These are phyloP conservation scores for Chrysoporthe deuterocubensis DNA, from an alignment of 2,329 filamentous ascomycete species.

Conservation along the genomic window DNA sequence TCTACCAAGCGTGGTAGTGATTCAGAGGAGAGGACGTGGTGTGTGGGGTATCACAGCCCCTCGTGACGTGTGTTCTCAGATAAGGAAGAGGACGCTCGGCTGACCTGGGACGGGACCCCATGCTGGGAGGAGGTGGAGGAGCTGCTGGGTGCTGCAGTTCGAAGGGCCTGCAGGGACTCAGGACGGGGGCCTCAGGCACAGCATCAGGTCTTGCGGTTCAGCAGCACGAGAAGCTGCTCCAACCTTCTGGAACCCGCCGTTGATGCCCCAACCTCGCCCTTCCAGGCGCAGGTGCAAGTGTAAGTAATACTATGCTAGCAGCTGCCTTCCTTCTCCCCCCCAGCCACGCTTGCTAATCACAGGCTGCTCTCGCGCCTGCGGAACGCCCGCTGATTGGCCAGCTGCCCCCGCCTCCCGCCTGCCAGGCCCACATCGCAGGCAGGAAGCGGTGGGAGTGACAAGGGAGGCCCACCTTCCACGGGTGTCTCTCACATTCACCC, in stretches of 20 bases:
- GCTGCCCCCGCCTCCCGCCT: background rate
- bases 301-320: background rate
- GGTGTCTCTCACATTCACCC: slow-evolving; percentile 17
- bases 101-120: background rate
- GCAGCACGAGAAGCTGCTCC: background rate
- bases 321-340: background rate
- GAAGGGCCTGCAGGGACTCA: no score
- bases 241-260: slow-evolving; percentile 1
- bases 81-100: background rate
- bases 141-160: background rate
- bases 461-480: slow-evolving; percentile 13
- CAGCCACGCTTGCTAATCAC: slow-evolving; percentile 7
- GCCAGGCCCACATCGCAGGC: slow-evolving; percentile 11
- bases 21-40: background rate
- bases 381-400: background rate
- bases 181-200: no score
- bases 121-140: background rate
- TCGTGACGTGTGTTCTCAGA: slow-evolving; percentile 2
- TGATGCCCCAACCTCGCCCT: background rate
- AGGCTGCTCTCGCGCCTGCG: background rate
- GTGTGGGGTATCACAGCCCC: background rate
- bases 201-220: background rate
- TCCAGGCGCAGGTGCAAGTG: background rate
- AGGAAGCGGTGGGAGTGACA: slow-evolving; percentile 16
- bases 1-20: background rate